Base-by-base conservation (phyloP, 1,139 yeast species). In the Diutina ranongensis region DNA sequence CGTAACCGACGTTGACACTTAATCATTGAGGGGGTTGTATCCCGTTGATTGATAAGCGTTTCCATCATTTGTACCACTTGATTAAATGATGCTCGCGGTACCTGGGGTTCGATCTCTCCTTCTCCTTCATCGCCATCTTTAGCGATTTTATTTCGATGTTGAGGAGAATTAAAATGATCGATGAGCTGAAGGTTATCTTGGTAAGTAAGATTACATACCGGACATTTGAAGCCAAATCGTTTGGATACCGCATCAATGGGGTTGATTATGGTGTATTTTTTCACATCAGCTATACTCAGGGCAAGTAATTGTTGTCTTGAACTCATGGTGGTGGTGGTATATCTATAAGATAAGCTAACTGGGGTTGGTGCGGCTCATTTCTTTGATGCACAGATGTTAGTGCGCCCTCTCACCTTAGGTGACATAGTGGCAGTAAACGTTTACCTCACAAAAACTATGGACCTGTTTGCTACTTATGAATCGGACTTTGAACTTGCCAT, bases 171-270 rank as follows among this genome's bases (percentile, higher is more conserved):
- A 55, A 87, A 67, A 63, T 89, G 97, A 57, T 88, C 94, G 4
- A 87, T 71, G 57, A 80, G 80, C 49, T 87, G 83, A 54, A 87
- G 65, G 47, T 83, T 83, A 60, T 89, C 97, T 56, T 86, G 76
- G 62, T 77, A 88, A 1, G 94, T 82, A 51, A 84, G 61, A 53
- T 82, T 77, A 59, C 97, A 89, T 2, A 78, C 64, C 16, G 83
- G 85, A 61, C 97, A 89, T 54, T 78, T 75, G 60, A 88, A 88
- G 2, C 96, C 96, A 52, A 83, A 83, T 52, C 79, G 72, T 44
- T 87, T 87, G 45, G 78, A 71, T 51, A 51, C 46, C 2, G 56
- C 44, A 12, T 52, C 50, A 22, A 55, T 52, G 1, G 67, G 65
- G 41, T 58, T 49, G 33, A 71, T 61, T 12, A 71, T 51, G 22